Evolutionary conservation across 2,329 filamentous ascomycete species (phyloP).

Genomic region (Thielaviopsis populi): DNA sequence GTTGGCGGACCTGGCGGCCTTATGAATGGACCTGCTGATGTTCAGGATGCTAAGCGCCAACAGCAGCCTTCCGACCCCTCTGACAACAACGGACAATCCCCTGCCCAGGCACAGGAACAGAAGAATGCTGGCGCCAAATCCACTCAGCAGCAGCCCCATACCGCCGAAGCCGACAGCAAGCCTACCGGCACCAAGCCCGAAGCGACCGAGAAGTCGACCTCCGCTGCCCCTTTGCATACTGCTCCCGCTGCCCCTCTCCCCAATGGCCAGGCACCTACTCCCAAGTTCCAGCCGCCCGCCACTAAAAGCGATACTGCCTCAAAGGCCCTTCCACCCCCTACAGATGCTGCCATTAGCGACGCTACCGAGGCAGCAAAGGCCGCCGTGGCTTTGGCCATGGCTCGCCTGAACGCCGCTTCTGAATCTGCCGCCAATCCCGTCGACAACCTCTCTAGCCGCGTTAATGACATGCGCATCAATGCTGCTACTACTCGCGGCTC

Average conservation of each 20-base stretch:
- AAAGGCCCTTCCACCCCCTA: conserved; percentile 27
- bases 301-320: conserved; percentile 22
- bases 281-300: conserved; percentile 22
- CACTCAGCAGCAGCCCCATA: background rate
- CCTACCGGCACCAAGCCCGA: conserved; percentile 29
- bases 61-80: conserved; percentile 11
- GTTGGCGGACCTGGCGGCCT: conserved; percentile 10
- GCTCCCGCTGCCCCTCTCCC: conserved; percentile 25
- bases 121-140: background rate
- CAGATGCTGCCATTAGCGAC: conserved; percentile 37
- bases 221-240: conserved; percentile 31
- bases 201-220: conserved; percentile 19
- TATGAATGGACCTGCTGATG: conserved; percentile 13
- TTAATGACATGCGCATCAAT: conserved; percentile 60
- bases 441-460: conserved; percentile 59
- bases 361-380: conserved; percentile 61
- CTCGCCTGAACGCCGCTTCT: conserved; percentile 38
- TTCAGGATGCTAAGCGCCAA: conserved; percentile 18
- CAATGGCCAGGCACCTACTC: conserved; percentile 24
- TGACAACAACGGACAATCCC: conserved; percentile 32
- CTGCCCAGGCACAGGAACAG: conserved; percentile 21
- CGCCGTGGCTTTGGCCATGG: conserved; percentile 68
- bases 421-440: conserved; percentile 34
- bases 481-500: conserved; percentile 37
- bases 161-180: background rate